phyloP scores from a whole-genome alignment of 768 basidiomycete species.

The Boletus sp. region DNA sequence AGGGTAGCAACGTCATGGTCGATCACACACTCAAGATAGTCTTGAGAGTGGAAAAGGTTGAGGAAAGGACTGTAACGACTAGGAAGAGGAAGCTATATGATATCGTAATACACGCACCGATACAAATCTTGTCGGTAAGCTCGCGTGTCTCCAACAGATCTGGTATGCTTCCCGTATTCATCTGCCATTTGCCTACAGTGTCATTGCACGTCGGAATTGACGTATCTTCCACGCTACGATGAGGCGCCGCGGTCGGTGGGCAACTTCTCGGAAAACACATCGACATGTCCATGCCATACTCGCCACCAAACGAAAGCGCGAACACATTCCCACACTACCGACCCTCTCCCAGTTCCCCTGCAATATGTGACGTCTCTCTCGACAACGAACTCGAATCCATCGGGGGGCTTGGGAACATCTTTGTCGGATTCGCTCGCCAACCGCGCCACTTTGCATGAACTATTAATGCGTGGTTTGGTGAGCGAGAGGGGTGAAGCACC shows the following conservation, averaged over 20 bases:
- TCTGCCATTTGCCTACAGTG: constrained; percentile 44
- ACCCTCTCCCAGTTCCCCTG: neutral
- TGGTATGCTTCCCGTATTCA: neutral
- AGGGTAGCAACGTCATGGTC: constrained; percentile 63
- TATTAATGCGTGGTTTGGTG: constrained; percentile 79
- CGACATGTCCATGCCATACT: constrained; percentile 45
- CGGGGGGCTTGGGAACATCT: constrained; percentile 4
- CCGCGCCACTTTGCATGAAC: constrained; percentile 63
- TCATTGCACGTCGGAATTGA: constrained; percentile 78
- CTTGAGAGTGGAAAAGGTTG: constrained; percentile 71
- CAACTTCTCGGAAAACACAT: constrained; percentile 4
- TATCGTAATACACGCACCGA: constrained; percentile 79
- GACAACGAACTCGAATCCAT: constrained; percentile 31
- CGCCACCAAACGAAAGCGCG: constrained; percentile 12
- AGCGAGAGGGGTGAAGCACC: constrained; percentile 81
- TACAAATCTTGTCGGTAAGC: constrained; percentile 84
- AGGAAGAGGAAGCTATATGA: constrained; percentile 83
- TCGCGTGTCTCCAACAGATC: neutral
- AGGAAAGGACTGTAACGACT: constrained; percentile 64
- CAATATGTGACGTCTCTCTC: constrained; percentile 34
- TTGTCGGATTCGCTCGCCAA: constrained; percentile 36
- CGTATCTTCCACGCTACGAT: constrained; percentile 72
- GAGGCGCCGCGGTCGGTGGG: constrained; percentile 26
- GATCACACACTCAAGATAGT: constrained; percentile 77
- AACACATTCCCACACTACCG: neutral